Base-by-base conservation (phyloP, 768 basidiomycete species). In the Pulveroboletus sp. region DNA sequence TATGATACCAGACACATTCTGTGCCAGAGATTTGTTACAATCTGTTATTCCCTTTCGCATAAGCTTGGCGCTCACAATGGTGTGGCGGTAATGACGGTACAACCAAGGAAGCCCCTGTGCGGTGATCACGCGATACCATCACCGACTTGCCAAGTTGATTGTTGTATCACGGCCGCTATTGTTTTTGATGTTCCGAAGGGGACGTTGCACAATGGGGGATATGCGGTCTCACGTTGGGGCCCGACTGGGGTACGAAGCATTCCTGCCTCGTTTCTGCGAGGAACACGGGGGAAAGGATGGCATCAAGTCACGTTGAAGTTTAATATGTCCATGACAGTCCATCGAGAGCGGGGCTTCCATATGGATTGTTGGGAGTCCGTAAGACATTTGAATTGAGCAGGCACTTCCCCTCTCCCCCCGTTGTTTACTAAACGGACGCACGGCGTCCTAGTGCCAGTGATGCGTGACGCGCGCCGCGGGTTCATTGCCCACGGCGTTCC, bases 261-360 rank as follows among this genome's bases (percentile, higher is more conserved):
- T 13, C 23, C 16, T 30, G 45, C 47, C 54, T 56, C 54, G 47
- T 43, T 39, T 39, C n/a, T 37, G 40, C 55, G 49, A 32, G 17
- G 37, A 17, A 5, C 36, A 26, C 55, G 49, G 45, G 27, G 10
- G 4, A 14, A 32, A 24, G 45, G 4, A 20, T 32, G 19, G 23
- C 14, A 38, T 20, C 34, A 9, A n/a, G 36, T 35, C 54, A 50
- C 43, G 42, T 31, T 55, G 53, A 37, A 23, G 10, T 41, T 53
- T 42, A 42, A 54, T 47, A 54, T 40, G 22, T 26, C 53, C 53
- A n/a, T 39, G n/a, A n/a, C n/a, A n/a, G 12, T 12, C 12, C 27
- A 29, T 12, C 40, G 47, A 10, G 43, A 36, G 54, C 36, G 42
- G 9, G 36, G 16, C n/a, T 32, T 37, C 32, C 51, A 17, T 32